Base-by-base conservation (phyloP, 2,329 filamentous ascomycete species). In the Zymoseptoria tritici region DNA sequence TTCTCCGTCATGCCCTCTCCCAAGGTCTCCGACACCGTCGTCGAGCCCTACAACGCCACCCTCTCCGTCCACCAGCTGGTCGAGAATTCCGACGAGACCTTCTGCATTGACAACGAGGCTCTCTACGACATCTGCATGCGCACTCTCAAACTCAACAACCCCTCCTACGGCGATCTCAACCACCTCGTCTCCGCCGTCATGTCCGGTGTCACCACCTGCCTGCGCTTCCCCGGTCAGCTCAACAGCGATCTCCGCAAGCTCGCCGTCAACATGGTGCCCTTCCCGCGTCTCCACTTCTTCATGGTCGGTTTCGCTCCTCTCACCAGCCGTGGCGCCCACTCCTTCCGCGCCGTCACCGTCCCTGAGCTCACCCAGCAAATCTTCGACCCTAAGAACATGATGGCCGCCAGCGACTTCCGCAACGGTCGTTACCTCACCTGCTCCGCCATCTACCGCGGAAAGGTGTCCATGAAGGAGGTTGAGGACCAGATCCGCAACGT, bases 371-470 rank as follows among this genome's bases (percentile, higher is more conserved):
- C 94, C 74, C 94, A 99, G 84, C 94, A 99, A 81, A 97, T 99
- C 91, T 99, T 96, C 84, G 94, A 99, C 84, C 93, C 94, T 75
- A 99, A 97, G 91, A 99, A 99, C 88, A 99, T 99, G 93, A 99
- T 99, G 94, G 94, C 94, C 81, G 94, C 94, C 68, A 95, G 92
- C 66, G 94, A 99, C 83, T 99, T 99, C 91, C 91, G 94, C 74
- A 99, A 97, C 80, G 94, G 94, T 79, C 94, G 94, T 75, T 99
- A 99, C 85, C 87, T 99, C 75, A 99, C 94, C 71, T 99, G 94
- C 88, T 97, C 89, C 78, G 92, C 94, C 77, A 96, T 99, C 81
- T 99, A 99, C 91, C 94, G 94, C 80, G 94, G 94, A 75, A 96
- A 96, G 85, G 91, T 99, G 77, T 95, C 93, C 77, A 97, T 97